A percentile compares a stretch with the other conserved stretches of the same genome.
Evolutionary conservation across 2,329 filamentous ascomycete genomes (phyloP).

Genomic region (Zasmidium cellare): DNA sequence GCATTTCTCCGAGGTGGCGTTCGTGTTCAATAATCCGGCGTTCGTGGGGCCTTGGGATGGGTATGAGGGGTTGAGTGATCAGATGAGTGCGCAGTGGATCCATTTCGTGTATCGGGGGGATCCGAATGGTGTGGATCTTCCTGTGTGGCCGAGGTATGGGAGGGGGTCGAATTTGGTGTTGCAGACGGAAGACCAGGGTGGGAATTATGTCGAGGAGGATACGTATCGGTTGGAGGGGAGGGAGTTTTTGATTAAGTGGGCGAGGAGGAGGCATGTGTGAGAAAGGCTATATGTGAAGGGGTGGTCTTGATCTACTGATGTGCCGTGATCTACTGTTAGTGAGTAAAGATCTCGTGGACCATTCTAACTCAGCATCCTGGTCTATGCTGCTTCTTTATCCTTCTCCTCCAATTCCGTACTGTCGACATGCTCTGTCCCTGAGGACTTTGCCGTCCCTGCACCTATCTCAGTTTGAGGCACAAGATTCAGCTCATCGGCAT

Average conservation of each 20-base stretch:
- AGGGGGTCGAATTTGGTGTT: slow-evolving; percentile 18
- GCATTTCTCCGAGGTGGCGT: slow-evolving; percentile 56
- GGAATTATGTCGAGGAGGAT: slow-evolving; percentile 21
- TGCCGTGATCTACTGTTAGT: too few relatives aligned
- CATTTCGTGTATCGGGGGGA: slow-evolving; percentile 17
- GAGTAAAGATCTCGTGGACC: too few relatives aligned
- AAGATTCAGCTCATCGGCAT: background rate
- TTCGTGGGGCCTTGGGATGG: slow-evolving; percentile 15
- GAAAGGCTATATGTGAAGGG: too few relatives aligned
- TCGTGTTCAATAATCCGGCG: slow-evolving; percentile 33
- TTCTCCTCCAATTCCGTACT: background rate
- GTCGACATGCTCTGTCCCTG: background rate
- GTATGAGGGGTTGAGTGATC: slow-evolving; percentile 16
- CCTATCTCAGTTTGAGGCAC: background rate
- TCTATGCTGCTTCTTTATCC: background rate
- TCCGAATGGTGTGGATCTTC: slow-evolving; percentile 19
- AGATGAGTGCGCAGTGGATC: slow-evolving; percentile 23
- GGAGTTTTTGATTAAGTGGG: slow-evolving; percentile 22
- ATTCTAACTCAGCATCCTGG: too few relatives aligned
- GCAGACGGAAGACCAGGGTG: slow-evolving; percentile 16
- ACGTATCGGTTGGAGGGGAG: slow-evolving; percentile 20
- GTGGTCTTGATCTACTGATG: too few relatives aligned
- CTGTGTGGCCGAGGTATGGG: slow-evolving; percentile 19
- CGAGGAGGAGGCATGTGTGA: slow-evolving; percentile 23
- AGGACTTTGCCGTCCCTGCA: background rate